Conservation (phyloP, 208 protist genomes). For the Leishmania tropica region DNA sequence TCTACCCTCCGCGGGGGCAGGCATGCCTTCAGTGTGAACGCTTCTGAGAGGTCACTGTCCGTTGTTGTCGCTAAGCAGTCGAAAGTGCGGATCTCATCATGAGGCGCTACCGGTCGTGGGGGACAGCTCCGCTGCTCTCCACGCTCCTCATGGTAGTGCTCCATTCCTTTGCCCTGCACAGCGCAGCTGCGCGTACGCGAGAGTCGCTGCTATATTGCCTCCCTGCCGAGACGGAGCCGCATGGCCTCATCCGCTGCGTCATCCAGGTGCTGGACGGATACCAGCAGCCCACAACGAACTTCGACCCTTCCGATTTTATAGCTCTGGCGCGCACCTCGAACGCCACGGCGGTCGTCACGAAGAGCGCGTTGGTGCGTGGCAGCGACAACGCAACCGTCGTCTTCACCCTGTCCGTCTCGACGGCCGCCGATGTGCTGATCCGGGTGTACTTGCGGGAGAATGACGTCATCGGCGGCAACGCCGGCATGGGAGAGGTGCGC, state of each 20-base stretch:
- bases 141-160: constrained; percentile 3
- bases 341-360: constrained; percentile 24
- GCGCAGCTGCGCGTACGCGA: constrained; percentile 21
- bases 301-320: constrained; percentile 36
- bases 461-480: not conserved
- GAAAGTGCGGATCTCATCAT: not conserved
- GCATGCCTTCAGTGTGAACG: not conserved
- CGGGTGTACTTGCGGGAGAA: constrained; percentile 29
- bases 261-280: constrained; percentile 41
- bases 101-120: not conserved
- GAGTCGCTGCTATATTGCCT: constrained; percentile 42
- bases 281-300: constrained; percentile 42
- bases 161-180: not conserved
- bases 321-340: constrained; percentile 29
- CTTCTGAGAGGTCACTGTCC: not conserved
- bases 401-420: constrained; percentile 39
- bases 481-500: constrained; percentile 24
- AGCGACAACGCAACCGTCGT: constrained; percentile 40
- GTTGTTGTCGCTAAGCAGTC: not conserved
- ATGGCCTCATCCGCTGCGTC: constrained; percentile 34
- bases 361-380: constrained; percentile 25
- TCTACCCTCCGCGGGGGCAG: not conserved
- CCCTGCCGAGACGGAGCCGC: constrained; percentile 32
- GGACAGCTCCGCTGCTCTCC: not conserved
- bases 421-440: constrained; percentile 36